Conservation (phyloP, 2,329 filamentous ascomycete genomes). For the Xylaria sp. region DNA sequence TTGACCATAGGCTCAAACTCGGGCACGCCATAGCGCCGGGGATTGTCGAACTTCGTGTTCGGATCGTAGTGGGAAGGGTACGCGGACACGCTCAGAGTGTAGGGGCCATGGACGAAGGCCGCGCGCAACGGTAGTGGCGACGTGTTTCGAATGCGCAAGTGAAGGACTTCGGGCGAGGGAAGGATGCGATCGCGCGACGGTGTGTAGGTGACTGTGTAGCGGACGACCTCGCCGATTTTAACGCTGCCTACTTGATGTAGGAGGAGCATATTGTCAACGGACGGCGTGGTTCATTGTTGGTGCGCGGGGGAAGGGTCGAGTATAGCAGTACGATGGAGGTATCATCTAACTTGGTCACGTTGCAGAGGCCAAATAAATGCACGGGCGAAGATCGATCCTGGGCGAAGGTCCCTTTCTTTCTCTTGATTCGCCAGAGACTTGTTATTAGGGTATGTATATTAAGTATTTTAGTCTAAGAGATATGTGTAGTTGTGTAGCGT, state of each 20-base stretch:
- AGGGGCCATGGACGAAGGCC: slow-evolving; percentile 95
- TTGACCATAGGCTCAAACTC: slow-evolving; percentile 97
- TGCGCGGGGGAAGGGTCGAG: too few relatives aligned
- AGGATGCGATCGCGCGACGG: slow-evolving; percentile 88
- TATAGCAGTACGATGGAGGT: neutral
- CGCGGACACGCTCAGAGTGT: slow-evolving; percentile 84
- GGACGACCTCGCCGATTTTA: slow-evolving; percentile 91
- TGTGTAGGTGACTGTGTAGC: slow-evolving; percentile 91
- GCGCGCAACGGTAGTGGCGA: slow-evolving; percentile 89
- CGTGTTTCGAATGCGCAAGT: slow-evolving; percentile 90
- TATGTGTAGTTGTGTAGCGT: neutral
- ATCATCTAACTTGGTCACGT: too few relatives aligned
- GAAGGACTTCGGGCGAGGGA: slow-evolving; percentile 79
- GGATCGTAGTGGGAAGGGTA: slow-evolving; percentile 86
- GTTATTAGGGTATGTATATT: neutral
- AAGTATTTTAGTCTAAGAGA: neutral
- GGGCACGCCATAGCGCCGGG: slow-evolving; percentile 75
- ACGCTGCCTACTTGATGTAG: slow-evolving; percentile 89
- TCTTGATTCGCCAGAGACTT: neutral
- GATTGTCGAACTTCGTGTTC: slow-evolving; percentile 74
- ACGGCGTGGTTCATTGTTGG: slow-evolving; percentile 19
- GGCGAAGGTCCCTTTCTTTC: too few relatives aligned
- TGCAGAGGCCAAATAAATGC: too few relatives aligned
- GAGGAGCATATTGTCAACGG: slow-evolving; percentile 72
- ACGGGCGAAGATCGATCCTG: too few relatives aligned